A percentile compares a stretch with the other conserved stretches of the same genome.
These are phyloP conservation scores for Lepraria neglecta DNA, from an alignment of 495 filamentous ascomycete species.

Conservation along the genomic window DNA sequence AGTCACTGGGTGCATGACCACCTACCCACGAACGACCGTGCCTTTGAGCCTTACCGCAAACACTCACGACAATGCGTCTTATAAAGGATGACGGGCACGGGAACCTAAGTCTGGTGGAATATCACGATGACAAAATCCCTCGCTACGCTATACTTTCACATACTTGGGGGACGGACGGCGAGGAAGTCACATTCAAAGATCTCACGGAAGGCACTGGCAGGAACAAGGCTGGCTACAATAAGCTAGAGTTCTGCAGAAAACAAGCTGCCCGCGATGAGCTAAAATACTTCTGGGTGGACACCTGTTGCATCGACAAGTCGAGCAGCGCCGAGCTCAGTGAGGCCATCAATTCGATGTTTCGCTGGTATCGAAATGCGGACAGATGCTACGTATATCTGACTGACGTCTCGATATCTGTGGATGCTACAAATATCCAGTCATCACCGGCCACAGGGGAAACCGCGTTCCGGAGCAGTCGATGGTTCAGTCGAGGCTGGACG, in stretches of 20 bases:
- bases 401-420: slow-evolving; percentile 20
- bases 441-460: too few relatives aligned
- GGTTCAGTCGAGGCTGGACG: slow-evolving; percentile 30
- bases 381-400: slow-evolving; percentile 32
- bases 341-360: slow-evolving; percentile 34
- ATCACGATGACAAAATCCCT: slow-evolving; percentile 17
- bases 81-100: too few relatives aligned
- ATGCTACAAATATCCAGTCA: slow-evolving; percentile 1
- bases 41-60: too few relatives aligned
- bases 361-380: slow-evolving; percentile 30
- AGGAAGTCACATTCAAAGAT: slow-evolving; percentile 32
- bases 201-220: slow-evolving; percentile 23
- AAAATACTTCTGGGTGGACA: slow-evolving; percentile 38
- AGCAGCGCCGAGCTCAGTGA: slow-evolving; percentile 33
- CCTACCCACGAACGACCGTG: too few relatives aligned
- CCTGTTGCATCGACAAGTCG: slow-evolving; percentile 38
- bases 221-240: slow-evolving; percentile 29
- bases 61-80: too few relatives aligned
- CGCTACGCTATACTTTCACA: slow-evolving; percentile 29
- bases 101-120: too few relatives aligned
- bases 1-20: too few relatives aligned
- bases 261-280: slow-evolving; percentile 27
- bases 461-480: slow-evolving; percentile 16
- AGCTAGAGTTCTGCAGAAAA: slow-evolving; percentile 31
- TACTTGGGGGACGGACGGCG: slow-evolving; percentile 8